Evolutionary conservation across 2,329 filamentous ascomycete species (phyloP), one percentile per base, ranked within the genome.

Genomic region (Exophiala spinifera): DNA sequence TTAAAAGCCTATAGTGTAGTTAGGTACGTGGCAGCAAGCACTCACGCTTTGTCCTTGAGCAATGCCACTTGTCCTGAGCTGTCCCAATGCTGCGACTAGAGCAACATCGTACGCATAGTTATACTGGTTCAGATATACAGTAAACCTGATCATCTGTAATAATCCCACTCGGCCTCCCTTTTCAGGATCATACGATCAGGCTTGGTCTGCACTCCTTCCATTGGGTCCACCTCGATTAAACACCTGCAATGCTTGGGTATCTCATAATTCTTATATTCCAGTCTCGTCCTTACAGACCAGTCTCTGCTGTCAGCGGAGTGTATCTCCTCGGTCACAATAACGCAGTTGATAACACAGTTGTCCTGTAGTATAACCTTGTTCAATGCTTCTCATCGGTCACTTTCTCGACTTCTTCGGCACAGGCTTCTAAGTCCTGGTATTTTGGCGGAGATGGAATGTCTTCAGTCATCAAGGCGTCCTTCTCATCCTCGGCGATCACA

Each of bases 361-460:
- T n/a, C n/a, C n/a, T n/a, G n/a, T n/a, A n/a, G n/a, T n/a, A n/a
- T n/a, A n/a, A n/a, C 28, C 28, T 11, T 31, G 21, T 47, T 55
- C 21, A 57, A 4, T 49, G 17, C 33, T 72, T 71, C 48, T 20
- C 64, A 57, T 10, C 60, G 55, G 3, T 23, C 10, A 44, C 4
- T n/a, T 15, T 10, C 23, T 44, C 42, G 36, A 39, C 13, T 39
- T 19, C 36, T 39, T 39, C 65, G 56, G 36, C 45, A 51, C 31
- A 64, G 59, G 49, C 64, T 59, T 49, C 63, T 17, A 59, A 54
- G 34, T 66, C 61, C 14, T 66, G 59, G 25, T 69, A 67, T 20
- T 72, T 70, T 19, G 61, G 65, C 54, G 74, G 74, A 13, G 67
- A 67, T 17, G 71, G 70, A 10, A 70, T 67, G 0, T 64, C 46